Evolutionary conservation across 768 basidiomycete species (phyloP).

Genomic region (Glaciozyma martinii): DNA sequence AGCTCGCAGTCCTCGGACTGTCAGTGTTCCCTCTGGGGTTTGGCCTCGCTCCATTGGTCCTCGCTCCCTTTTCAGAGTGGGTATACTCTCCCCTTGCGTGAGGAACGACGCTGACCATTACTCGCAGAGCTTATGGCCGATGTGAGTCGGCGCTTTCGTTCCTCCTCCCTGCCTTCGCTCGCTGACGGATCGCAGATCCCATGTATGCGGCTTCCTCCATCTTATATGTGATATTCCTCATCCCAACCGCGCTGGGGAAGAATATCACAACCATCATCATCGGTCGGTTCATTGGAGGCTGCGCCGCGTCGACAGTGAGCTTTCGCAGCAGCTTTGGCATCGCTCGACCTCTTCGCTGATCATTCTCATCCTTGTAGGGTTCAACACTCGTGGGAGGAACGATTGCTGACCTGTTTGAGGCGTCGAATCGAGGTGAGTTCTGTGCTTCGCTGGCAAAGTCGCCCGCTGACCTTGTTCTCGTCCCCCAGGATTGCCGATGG

Average conservation of each 20-base stretch:
- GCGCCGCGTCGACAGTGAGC: slow-evolving; percentile 38
- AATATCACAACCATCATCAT: slow-evolving; percentile 36
- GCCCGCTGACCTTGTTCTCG: neutral
- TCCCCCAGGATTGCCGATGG: neutral
- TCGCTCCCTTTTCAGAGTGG: neutral
- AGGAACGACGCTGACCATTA: neutral
- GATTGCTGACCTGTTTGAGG: slow-evolving; percentile 40
- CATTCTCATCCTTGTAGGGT: neutral
- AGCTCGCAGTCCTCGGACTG: neutral
- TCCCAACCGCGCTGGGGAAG: neutral
- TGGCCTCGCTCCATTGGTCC: neutral
- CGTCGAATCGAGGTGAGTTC: slow-evolving; percentile 32
- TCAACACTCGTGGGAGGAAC: slow-evolving; percentile 42
- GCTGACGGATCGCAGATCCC: neutral
- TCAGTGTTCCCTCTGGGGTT: neutral
- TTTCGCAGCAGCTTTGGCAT: neutral
- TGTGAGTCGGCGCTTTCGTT: neutral
- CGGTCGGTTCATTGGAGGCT: slow-evolving; percentile 38
- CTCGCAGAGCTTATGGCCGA: neutral
- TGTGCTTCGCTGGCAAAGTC: neutral
- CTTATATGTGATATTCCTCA: neutral
- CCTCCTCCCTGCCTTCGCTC: neutral
- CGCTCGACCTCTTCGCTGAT: too few relatives aligned
- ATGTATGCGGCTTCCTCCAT: neutral
- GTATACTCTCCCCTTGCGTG: neutral